phyloP scores from a whole-genome alignment of 805 yeast species.

The Metschnikowia santaceciliae region DNA sequence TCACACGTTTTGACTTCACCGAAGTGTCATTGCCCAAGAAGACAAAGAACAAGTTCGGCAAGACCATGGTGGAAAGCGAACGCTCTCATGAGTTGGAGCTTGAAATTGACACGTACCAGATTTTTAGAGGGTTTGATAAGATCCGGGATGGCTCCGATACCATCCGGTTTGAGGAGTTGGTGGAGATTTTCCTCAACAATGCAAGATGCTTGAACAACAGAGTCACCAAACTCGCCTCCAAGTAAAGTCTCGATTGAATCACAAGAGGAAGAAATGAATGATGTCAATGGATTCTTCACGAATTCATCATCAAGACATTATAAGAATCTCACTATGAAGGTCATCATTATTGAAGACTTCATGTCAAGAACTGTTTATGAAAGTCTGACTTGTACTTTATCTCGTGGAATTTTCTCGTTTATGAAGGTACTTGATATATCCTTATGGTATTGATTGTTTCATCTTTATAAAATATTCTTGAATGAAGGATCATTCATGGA shows the following conservation, averaged over 20 bases:
- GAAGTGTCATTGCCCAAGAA: slow-evolving; percentile 42
- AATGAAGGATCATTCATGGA: too few species aligned
- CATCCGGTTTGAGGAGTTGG: slow-evolving; percentile 54
- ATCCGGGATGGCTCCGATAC: slow-evolving; percentile 42
- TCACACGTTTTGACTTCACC: slow-evolving; percentile 70
- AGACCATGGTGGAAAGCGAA: slow-evolving; percentile 34
- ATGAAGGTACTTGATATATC: too few species aligned
- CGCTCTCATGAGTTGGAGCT: slow-evolving; percentile 37
- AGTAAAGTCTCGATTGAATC: not conserved
- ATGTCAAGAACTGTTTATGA: too few species aligned
- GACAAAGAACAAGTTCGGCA: slow-evolving; percentile 36
- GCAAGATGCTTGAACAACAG: slow-evolving; percentile 48
- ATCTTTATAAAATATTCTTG: too few species aligned
- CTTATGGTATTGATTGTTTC: too few species aligned
- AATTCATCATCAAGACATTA: too few species aligned
- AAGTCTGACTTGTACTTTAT: too few species aligned
- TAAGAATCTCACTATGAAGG: too few species aligned
- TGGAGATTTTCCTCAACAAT: slow-evolving; percentile 56
- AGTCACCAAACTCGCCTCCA: slow-evolving; percentile 37
- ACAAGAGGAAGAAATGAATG: too few species aligned
- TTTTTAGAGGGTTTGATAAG: slow-evolving; percentile 40
- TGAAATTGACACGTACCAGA: slow-evolving; percentile 37
- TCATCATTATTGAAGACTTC: too few species aligned
- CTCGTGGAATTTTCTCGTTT: too few species aligned
- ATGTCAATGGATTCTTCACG: too few species aligned